phyloP scores from a whole-genome alignment of 768 basidiomycete genomes.

The Polyporus arcularius region DNA sequence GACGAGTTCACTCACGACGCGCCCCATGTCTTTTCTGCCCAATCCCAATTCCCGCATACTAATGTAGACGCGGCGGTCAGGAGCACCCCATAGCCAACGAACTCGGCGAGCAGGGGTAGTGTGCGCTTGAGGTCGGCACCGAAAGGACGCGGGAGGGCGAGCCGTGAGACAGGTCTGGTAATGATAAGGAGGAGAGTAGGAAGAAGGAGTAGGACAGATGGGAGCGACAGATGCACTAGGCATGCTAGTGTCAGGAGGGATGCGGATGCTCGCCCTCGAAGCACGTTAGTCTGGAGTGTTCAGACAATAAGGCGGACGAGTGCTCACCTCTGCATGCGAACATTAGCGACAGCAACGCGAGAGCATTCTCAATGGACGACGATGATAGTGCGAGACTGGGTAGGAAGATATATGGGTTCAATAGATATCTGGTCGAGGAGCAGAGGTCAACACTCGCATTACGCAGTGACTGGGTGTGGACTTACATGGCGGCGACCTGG shows the following conservation, averaged over 20 bases:
- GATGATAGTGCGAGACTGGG: conserved; percentile 83
- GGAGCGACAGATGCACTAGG: conserved; percentile 70
- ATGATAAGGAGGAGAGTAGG: conserved; percentile 71
- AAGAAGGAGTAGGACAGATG: conserved; percentile 64
- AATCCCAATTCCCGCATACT: conserved; percentile 60
- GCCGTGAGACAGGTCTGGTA: conserved; percentile 60
- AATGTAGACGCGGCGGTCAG: conserved; percentile 56
- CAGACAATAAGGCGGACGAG: not conserved
- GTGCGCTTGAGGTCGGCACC: conserved; percentile 11
- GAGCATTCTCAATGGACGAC: conserved; percentile 77
- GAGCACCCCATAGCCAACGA: conserved; percentile 47
- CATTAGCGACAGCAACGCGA: conserved; percentile 66
- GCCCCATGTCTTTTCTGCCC: conserved; percentile 84
- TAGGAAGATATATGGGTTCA: conserved; percentile 88
- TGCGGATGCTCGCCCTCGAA: conserved; percentile 56
- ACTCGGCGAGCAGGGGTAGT: conserved; percentile 49
- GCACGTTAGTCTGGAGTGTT: not conserved
- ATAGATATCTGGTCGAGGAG: conserved; percentile 61
- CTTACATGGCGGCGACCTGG: conserved; percentile 68
- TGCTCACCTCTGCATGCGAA: conserved; percentile 66
- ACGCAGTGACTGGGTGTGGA: conserved; percentile 10
- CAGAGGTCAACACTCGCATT: not conserved
- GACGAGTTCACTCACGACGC: conserved; percentile 57
- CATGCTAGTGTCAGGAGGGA: conserved; percentile 71
- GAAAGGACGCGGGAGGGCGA: conserved; percentile 57